These are phyloP conservation scores for Dendrobium huoshanense DNA, from an alignment of 106 monocot species.

Conservation along the genomic window DNA sequence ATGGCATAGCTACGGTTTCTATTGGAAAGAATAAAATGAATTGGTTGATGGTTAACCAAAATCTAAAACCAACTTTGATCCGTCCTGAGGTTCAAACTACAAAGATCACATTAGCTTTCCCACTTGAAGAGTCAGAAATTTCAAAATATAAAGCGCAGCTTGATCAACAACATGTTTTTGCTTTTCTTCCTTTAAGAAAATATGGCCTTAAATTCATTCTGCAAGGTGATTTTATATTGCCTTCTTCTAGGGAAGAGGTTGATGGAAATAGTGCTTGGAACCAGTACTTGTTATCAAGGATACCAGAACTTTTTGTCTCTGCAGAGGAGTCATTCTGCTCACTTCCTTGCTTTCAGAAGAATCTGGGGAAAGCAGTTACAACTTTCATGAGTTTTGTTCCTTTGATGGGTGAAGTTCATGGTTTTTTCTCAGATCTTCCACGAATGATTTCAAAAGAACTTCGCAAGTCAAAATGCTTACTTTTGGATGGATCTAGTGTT, in stretches of 20 bases:
- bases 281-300: constrained; percentile 54
- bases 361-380: constrained; percentile 46
- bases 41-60: constrained; percentile 48
- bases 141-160: constrained; percentile 31
- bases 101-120: constrained; percentile 56
- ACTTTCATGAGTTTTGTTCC: constrained; percentile 64
- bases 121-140: constrained; percentile 32
- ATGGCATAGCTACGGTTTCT: constrained; percentile 50
- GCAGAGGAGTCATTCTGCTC: constrained; percentile 40
- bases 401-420: constrained; percentile 53
- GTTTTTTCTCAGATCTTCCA: constrained; percentile 57
- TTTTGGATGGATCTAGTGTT: constrained; percentile 28
- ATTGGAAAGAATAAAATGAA: constrained; percentile 35
- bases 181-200: constrained; percentile 61
- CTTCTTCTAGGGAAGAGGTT: constrained; percentile 73
- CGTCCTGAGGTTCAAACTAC: constrained; percentile 50
- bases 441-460: constrained; percentile 52
- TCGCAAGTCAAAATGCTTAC: constrained; percentile 42
- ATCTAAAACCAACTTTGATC: constrained; percentile 22
- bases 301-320: constrained; percentile 50
- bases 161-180: constrained; percentile 57
- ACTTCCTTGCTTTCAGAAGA: constrained; percentile 42
- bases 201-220: constrained; percentile 69
- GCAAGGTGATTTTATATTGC: constrained; percentile 64
- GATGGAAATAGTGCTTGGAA: constrained; percentile 73